Evolutionary conservation across 1,139 yeast species (phyloP).

Genomic region (Kodamaea anthophila): DNA sequence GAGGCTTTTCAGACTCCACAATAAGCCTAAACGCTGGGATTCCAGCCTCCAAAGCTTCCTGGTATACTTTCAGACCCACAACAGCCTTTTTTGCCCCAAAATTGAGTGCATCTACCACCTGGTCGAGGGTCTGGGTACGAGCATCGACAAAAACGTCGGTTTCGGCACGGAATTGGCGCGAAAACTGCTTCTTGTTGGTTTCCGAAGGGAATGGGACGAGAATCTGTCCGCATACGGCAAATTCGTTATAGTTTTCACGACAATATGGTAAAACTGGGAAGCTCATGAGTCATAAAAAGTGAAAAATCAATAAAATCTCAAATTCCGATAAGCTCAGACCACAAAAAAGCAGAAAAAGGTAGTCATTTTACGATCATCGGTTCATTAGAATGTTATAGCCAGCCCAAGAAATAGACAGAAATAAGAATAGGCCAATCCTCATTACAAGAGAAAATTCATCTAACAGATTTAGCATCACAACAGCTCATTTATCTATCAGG

Average conservation of each 20-base stretch:
- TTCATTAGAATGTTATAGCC: neutral
- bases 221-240: slow-evolving; percentile 35
- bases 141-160: slow-evolving; percentile 34
- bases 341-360: too few species aligned
- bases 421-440: too few species aligned
- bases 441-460: too few species aligned
- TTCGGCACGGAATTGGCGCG: slow-evolving; percentile 28
- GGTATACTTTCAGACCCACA: slow-evolving; percentile 31
- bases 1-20: slow-evolving; percentile 20
- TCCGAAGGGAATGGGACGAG: slow-evolving; percentile 28
- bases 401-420: too few species aligned
- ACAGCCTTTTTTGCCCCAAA: slow-evolving; percentile 57
- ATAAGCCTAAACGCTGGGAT: slow-evolving; percentile 58
- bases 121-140: slow-evolving; percentile 25
- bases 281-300: slow-evolving; percentile 22
- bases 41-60: slow-evolving; percentile 38
- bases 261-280: slow-evolving; percentile 43
- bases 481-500: too few species aligned
- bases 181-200: slow-evolving; percentile 29
- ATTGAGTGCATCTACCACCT: slow-evolving; percentile 53
- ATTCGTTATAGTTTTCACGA: slow-evolving; percentile 17
- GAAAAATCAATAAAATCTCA: slow-evolving; percentile 4
- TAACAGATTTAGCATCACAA: too few species aligned
- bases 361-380: neutral
- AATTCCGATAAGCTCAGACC: too few species aligned